Evolutionary conservation across 768 basidiomycete genomes (phyloP), one percentile per base, ranked within the genome.

Genomic region (Sarcodon sp.): DNA sequence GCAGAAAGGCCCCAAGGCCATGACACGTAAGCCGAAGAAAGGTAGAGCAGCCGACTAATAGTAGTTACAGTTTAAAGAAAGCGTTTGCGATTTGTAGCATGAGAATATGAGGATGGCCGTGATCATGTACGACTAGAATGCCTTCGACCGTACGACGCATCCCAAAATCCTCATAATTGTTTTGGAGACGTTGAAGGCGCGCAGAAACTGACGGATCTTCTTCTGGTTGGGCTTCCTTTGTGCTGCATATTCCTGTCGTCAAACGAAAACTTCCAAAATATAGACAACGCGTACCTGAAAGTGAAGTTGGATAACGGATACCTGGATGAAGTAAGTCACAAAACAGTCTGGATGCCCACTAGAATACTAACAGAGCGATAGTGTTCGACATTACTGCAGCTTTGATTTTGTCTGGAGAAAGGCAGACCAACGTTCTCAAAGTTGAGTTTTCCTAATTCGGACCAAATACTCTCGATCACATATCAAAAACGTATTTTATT

Each of bases 61-160:
- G n/a, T 13, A 70, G 85, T 57, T 57, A 91, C 90, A 99, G 79
- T 65, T 98, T 97, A 76, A 97, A 98, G 66, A 98, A 99, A 12
- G 92, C 91, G 63, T 96, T 97, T 16, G 93, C 96, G 60, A 99
- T 96, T 61, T 98, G 96, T 5, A 97, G 76, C 83, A 98, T 92
- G 54, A 99, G 79, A 52, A 98, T 90, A 59, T 99, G 94, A 1
- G 94, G 93, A 59, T 94, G 90, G 0, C 93, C 94, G 56, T 97
- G 93, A 61, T 97, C 92, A 65, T 96, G 89, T 5, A 92, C 91
- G 48, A 93, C 83, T 5, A 89, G 72, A 45, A 87, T 79, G 43
- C 80, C 90, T 59, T 96, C 93, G 7, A 96, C 93, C 0, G 94
- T 96, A 15, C 92, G 72, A 13, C 96, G 78, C 88, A 97, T 94